phyloP scores from a whole-genome alignment of 108 stramenopile species.

The Cyclostephanos tholiformis region DNA sequence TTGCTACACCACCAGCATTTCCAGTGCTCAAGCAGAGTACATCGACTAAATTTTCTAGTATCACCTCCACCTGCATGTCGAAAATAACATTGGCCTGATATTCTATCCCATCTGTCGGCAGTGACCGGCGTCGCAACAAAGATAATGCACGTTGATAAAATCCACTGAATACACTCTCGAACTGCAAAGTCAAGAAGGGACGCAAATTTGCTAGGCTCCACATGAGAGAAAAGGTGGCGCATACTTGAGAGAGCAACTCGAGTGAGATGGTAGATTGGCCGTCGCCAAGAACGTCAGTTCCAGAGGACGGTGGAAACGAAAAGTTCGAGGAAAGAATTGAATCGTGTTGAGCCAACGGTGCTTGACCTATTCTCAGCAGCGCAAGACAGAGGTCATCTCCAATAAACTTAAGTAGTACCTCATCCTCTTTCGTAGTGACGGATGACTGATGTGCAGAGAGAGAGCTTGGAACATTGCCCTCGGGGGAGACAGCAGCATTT shows the following conservation, averaged over 20 bases:
- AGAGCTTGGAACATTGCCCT: constrained; percentile 5
- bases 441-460: not conserved
- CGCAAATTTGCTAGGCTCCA: constrained; percentile 69
- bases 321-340: constrained; percentile 16
- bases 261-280: constrained; percentile 45
- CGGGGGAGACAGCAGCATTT: constrained; percentile 8
- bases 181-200: constrained; percentile 61
- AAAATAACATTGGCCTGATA: constrained; percentile 79
- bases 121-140: constrained; percentile 63
- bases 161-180: constrained; percentile 85
- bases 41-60: constrained; percentile 86
- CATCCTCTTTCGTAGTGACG: constrained; percentile 26
- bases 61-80: constrained; percentile 83
- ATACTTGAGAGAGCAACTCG: constrained; percentile 80
- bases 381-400: constrained; percentile 87
- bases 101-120: constrained; percentile 58
- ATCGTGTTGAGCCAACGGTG: constrained; percentile 77
- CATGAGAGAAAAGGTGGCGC: constrained; percentile 69
- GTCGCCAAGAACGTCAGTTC: not conserved
- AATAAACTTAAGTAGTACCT: constrained; percentile 57
- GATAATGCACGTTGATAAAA: constrained; percentile 85
- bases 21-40: constrained; percentile 60
- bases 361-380: constrained; percentile 80
- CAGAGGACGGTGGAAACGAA: constrained; percentile 8
- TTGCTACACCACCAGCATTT: constrained; percentile 32